These are phyloP conservation scores for Botrytis cinerea DNA, from an alignment of 2,329 filamentous ascomycete species.

Conservation along the genomic window DNA sequence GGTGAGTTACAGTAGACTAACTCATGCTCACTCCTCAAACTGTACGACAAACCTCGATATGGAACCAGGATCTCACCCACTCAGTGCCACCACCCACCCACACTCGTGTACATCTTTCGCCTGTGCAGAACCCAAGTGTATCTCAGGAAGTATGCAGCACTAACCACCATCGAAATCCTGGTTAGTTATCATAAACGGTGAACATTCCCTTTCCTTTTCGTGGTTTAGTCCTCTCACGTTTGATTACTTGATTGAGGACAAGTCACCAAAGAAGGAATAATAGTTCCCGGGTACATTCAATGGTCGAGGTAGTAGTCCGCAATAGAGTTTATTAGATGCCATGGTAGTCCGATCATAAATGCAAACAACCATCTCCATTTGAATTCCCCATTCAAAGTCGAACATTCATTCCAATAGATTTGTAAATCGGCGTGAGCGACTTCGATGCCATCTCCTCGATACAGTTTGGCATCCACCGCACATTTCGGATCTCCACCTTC, in stretches of 20 bases:
- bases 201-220: slow-evolving; percentile 16
- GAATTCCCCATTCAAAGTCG: not conserved
- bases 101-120: slow-evolving; percentile 15
- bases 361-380: not conserved
- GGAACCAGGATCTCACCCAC: not conserved
- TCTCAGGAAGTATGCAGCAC: slow-evolving; percentile 1
- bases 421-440: not conserved
- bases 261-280: not conserved
- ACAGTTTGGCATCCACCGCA: not conserved
- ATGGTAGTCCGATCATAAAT: not conserved
- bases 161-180: slow-evolving; percentile 10
- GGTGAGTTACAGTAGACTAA: not conserved
- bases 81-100: slow-evolving; percentile 1
- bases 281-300: not conserved
- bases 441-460: not conserved
- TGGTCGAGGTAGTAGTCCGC: not conserved
- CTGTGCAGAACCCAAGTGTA: slow-evolving; percentile 15
- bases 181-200: slow-evolving; percentile 16
- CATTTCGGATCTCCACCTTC: not conserved
- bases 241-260: not conserved
- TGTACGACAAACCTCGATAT: slow-evolving; percentile 12
- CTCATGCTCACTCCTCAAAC: slow-evolving; percentile 17
- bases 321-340: not conserved
- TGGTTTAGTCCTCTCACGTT: not conserved
- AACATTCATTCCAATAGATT: not conserved